phyloP scores from a whole-genome alignment of 1,139 yeast genomes.

The Taphrina deformans region DNA sequence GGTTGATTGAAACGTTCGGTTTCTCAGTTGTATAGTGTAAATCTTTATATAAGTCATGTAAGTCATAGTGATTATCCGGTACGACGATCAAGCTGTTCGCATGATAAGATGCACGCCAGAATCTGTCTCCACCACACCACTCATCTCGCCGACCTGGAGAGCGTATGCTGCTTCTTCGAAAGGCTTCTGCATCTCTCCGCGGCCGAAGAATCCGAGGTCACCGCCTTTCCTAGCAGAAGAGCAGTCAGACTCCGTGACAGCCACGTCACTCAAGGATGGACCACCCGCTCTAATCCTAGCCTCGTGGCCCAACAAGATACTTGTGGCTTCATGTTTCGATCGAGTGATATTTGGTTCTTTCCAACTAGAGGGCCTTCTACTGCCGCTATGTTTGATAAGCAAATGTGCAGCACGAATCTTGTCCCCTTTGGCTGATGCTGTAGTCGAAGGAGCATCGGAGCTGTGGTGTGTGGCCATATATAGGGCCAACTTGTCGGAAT shows the following conservation, averaged over 20 bases:
- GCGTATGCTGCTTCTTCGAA: conserved; percentile 86
- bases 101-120: conserved; percentile 88
- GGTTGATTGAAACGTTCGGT: no score
- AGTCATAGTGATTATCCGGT: no score
- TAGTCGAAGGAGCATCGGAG: conserved; percentile 38
- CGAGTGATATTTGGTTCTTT: conserved; percentile 73
- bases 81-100: conserved; percentile 65
- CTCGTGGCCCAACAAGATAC: conserved; percentile 60
- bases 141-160: conserved; percentile 77
- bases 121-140: conserved; percentile 81
- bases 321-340: conserved; percentile 79
- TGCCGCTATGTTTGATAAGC: conserved; percentile 74
- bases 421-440: conserved; percentile 42
- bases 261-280: conserved; percentile 60
- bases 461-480: conserved; percentile 52
- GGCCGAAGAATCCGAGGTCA: conserved; percentile 83
- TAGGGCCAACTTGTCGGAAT: conserved; percentile 57
- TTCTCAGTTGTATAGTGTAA: no score
- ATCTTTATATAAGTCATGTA: no score
- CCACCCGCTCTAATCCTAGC: conserved; percentile 69
- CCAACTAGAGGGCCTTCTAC: conserved; percentile 92
- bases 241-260: conserved; percentile 84
- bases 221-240: conserved; percentile 85
- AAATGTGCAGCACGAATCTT: conserved; percentile 73
- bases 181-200: conserved; percentile 91